These are phyloP conservation scores for Camellia lanceoleosa DNA, from an alignment of 148 eudicot species.

Conservation along the genomic window DNA sequence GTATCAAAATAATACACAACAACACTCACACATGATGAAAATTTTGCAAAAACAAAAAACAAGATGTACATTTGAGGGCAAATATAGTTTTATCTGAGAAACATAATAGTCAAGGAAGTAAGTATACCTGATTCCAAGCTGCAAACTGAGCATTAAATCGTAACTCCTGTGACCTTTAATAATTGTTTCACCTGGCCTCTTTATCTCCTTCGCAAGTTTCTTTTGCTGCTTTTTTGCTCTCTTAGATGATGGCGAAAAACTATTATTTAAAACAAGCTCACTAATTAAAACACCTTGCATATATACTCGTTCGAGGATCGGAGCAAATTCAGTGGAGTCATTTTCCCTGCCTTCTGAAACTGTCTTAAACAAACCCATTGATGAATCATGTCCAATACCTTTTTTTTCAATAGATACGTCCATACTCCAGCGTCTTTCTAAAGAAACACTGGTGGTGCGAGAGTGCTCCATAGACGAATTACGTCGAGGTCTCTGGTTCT, in stretches of 20 bases:
- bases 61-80: not conserved
- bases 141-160: constrained; percentile 96
- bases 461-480: constrained; percentile 55
- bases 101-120: constrained; percentile 9
- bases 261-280: constrained; percentile 67
- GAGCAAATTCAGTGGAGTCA: constrained; percentile 41
- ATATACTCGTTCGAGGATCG: constrained; percentile 86
- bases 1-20: not conserved
- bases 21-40: not conserved
- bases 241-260: constrained; percentile 62
- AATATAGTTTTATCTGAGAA: not conserved
- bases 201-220: constrained; percentile 71
- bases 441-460: constrained; percentile 47
- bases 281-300: constrained; percentile 97
- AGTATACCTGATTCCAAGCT: constrained; percentile 91
- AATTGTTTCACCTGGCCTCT: constrained; percentile 91
- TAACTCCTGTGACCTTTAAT: constrained; percentile 98
- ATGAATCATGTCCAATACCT: constrained; percentile 54
- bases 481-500: constrained; percentile 38
- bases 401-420: constrained; percentile 94
- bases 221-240: constrained; percentile 64
- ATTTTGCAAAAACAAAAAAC: not conserved
- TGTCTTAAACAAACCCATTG: constrained; percentile 44
- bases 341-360: constrained; percentile 45
- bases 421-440: constrained; percentile 88